phyloP scores from a whole-genome alignment of 2,329 filamentous ascomycete genomes.

The Cordyceps fumosorosea region DNA sequence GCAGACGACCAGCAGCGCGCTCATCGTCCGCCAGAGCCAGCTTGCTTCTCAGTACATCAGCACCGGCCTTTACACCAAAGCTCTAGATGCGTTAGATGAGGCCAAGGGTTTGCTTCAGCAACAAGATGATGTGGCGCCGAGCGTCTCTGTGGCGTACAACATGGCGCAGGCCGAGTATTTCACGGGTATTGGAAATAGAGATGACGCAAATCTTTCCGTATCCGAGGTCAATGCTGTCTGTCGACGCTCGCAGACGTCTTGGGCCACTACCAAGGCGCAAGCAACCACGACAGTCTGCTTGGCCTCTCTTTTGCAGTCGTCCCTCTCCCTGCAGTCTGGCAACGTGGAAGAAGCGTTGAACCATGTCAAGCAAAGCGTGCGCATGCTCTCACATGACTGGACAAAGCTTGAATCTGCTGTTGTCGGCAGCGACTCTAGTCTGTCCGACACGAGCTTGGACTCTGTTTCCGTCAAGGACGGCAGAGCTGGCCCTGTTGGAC shows the following conservation, averaged over 20 bases:
- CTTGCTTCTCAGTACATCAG: constrained; percentile 48
- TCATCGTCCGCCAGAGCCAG: constrained; percentile 40
- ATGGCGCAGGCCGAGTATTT: constrained; percentile 70
- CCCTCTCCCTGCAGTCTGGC: constrained; percentile 57
- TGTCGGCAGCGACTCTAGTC: constrained; percentile 22
- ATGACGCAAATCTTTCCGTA: constrained; percentile 45
- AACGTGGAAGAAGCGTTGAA: constrained; percentile 51
- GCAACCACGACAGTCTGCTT: constrained; percentile 26
- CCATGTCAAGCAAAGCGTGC: constrained; percentile 51
- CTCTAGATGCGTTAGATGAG: constrained; percentile 47
- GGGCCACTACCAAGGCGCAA: constrained; percentile 29
- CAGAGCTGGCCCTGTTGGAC: constrained; percentile 27
- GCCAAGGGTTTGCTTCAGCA: constrained; percentile 43
- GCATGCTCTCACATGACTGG: constrained; percentile 51
- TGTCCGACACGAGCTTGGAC: constrained; percentile 24
- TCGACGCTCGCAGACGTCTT: constrained; percentile 23
- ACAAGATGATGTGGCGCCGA: constrained; percentile 29
- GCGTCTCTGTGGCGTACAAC: constrained; percentile 42
- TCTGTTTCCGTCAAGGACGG: constrained; percentile 20
- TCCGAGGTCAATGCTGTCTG: constrained; percentile 29
- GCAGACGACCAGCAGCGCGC: constrained; percentile 28
- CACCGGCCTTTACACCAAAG: constrained; percentile 45
- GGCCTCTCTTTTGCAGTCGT: constrained; percentile 52
- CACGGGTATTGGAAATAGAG: constrained; percentile 57
- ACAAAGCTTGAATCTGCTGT: constrained; percentile 36